A percentile compares a stretch with the other conserved stretches of the same genome.
These are phyloP conservation scores for Trichopus zeylanicus DNA, from an alignment of 116 monocot species.

Conservation along the genomic window DNA sequence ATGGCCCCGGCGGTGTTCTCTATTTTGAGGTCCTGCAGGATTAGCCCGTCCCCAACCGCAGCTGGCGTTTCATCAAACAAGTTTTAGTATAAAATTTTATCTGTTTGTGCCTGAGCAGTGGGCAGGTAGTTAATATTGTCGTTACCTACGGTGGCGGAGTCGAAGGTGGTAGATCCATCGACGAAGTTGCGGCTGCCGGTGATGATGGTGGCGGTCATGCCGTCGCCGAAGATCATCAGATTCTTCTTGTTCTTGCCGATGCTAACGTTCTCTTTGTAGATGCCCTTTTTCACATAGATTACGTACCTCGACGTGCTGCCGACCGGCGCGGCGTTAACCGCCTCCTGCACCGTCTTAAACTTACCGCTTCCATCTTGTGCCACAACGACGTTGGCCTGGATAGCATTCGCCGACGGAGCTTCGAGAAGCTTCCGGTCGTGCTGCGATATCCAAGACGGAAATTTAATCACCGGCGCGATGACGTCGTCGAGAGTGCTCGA, in stretches of 20 bases:
- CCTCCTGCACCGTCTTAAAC: slow-evolving; percentile 38
- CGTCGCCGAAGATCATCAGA: slow-evolving; percentile 57
- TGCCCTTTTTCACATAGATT: slow-evolving; percentile 61
- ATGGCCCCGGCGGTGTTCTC: slow-evolving; percentile 19
- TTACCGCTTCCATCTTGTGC: slow-evolving; percentile 43
- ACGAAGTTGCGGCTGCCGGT: slow-evolving; percentile 44
- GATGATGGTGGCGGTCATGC: slow-evolving; percentile 45
- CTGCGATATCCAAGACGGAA: slow-evolving; percentile 26
- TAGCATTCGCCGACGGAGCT: not conserved
- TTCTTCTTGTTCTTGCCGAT: slow-evolving; percentile 44
- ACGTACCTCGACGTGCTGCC: slow-evolving; percentile 21
- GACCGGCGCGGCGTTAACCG: slow-evolving; percentile 31
- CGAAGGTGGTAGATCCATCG: slow-evolving; percentile 52
- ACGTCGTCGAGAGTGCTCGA: not conserved
- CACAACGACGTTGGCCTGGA: slow-evolving; percentile 30
- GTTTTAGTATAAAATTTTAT: too few relatives aligned
- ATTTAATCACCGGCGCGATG: not conserved
- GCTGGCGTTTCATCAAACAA: not conserved
- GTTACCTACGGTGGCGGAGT: slow-evolving; percentile 37
- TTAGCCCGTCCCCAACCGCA: slow-evolving; percentile 26
- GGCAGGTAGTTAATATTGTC: too few relatives aligned
- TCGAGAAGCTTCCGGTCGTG: slow-evolving; percentile 28
- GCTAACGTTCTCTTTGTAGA: slow-evolving; percentile 46
- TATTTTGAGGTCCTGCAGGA: slow-evolving; percentile 35
- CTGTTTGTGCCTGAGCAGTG: too few relatives aligned